These are phyloP conservation scores for Ophiostoma sp. DNA, from an alignment of 2,329 filamentous ascomycete genomes.

Conservation along the genomic window DNA sequence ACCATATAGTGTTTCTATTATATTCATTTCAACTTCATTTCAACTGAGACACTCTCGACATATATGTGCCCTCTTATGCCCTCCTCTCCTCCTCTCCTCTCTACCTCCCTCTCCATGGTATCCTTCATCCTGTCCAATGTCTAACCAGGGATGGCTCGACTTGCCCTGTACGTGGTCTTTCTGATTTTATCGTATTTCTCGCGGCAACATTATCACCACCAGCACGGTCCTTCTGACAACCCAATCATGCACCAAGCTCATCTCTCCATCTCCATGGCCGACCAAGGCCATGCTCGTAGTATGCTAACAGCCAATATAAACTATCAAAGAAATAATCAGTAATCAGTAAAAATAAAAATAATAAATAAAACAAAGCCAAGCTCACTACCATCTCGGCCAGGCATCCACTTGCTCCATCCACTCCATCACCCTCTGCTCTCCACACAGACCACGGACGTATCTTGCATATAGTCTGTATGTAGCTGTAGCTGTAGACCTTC, in stretches of 20 bases:
- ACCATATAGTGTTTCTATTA: neutral
- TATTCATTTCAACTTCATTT: neutral
- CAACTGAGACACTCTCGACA: neutral
- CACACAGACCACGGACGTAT: conserved; percentile 4
- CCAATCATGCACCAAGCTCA: neutral
- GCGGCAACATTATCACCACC: neutral
- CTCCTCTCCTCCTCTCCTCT: neutral
- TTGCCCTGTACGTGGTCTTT: neutral
- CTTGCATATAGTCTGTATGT: neutral
- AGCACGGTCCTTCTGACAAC: neutral
- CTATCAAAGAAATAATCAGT: neutral
- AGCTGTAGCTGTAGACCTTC: no score
- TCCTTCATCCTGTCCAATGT: neutral
- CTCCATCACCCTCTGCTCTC: conserved; percentile 3
- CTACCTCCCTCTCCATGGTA: neutral
- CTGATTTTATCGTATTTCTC: neutral
- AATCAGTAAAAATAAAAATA: neutral
- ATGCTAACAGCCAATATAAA: neutral
- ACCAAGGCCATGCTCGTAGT: neutral
- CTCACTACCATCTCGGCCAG: neutral
- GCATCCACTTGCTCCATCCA: neutral
- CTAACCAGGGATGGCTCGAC: no score
- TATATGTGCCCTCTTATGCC: neutral
- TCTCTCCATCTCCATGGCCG: no score
- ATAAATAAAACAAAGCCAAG: neutral